phyloP scores from a whole-genome alignment of 2,329 filamentous ascomycete species.

The Xylariaceae sp. region DNA sequence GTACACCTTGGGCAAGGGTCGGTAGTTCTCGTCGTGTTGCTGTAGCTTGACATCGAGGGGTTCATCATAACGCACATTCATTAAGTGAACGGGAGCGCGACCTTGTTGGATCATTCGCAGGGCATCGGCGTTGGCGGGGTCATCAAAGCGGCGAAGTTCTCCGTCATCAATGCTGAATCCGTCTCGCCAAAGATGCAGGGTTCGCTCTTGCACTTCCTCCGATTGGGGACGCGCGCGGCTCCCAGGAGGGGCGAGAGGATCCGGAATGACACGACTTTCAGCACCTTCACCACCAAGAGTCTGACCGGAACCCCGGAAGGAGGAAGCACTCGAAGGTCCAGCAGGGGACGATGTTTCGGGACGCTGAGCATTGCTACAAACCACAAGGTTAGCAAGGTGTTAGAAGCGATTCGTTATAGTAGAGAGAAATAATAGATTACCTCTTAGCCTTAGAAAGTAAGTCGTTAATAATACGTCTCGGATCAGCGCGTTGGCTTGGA shows the following conservation, averaged over 20 bases:
- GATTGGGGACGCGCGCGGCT: constrained; percentile 37
- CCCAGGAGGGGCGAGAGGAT: constrained; percentile 52
- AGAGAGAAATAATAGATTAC: constrained; percentile 46
- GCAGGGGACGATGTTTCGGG: constrained; percentile 57
- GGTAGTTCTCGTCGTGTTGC: constrained; percentile 77
- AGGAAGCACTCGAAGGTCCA: constrained; percentile 54
- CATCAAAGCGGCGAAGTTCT: constrained; percentile 76
- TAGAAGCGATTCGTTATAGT: constrained; percentile 6
- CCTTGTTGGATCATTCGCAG: constrained; percentile 78
- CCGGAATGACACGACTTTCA: constrained; percentile 71
- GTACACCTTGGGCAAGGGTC: constrained; percentile 74
- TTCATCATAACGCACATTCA: constrained; percentile 77
- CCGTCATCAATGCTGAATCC: constrained; percentile 88
- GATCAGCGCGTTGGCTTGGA: constrained; percentile 57
- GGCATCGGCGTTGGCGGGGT: constrained; percentile 74
- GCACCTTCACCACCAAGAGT: constrained; percentile 80
- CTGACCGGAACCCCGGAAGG: constrained; percentile 73
- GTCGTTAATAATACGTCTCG: constrained; percentile 64
- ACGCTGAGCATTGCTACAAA: constrained; percentile 63
- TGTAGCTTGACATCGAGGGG: constrained; percentile 80
- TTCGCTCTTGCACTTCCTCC: constrained; percentile 65
- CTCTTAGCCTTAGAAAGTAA: constrained; percentile 68
- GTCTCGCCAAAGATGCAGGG: constrained; percentile 81
- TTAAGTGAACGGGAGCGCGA: constrained; percentile 76
- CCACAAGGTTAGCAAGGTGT: too few relatives aligned